Conservation (phyloP, 2,329 filamentous ascomycete genomes). For the Raffaelea arxii region DNA sequence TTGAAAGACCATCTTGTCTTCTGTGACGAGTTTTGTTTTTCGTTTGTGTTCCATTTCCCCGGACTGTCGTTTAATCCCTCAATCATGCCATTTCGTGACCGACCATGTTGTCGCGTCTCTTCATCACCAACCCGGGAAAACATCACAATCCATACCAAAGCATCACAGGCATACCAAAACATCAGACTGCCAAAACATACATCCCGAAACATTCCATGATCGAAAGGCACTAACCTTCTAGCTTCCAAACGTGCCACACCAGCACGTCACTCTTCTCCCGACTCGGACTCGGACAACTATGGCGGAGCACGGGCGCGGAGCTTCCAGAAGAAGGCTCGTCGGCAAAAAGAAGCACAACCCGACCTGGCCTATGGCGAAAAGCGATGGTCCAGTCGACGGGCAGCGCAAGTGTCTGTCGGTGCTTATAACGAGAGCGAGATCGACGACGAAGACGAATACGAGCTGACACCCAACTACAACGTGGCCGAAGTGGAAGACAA, state of each 20-base stretch:
- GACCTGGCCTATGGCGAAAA: slow-evolving; percentile 66
- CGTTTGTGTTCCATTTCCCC: slow-evolving; percentile 39
- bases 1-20: not conserved
- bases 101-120: not conserved
- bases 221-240: slow-evolving; percentile 21
- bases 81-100: slow-evolving; percentile 45
- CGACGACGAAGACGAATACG: slow-evolving; percentile 56
- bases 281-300: slow-evolving; percentile 68
- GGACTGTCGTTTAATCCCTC: slow-evolving; percentile 41
- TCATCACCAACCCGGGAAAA: not conserved
- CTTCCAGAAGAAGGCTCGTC: slow-evolving; percentile 66
- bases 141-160: too few species aligned
- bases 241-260: slow-evolving; percentile 53
- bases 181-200: too few species aligned
- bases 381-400: slow-evolving; percentile 81
- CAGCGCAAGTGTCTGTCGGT: slow-evolving; percentile 58
- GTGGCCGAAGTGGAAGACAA: slow-evolving; percentile 61
- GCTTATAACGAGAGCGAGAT: slow-evolving; percentile 58
- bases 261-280: slow-evolving; percentile 41
- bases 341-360: slow-evolving; percentile 58
- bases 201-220: too few species aligned
- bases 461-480: slow-evolving; percentile 63
- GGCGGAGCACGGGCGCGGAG: slow-evolving; percentile 64
- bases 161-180: too few species aligned
- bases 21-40: slow-evolving; percentile 31